Evolutionary conservation across 2,329 filamentous ascomycete species (phyloP).

Genomic region (Diaporthe sp.): DNA sequence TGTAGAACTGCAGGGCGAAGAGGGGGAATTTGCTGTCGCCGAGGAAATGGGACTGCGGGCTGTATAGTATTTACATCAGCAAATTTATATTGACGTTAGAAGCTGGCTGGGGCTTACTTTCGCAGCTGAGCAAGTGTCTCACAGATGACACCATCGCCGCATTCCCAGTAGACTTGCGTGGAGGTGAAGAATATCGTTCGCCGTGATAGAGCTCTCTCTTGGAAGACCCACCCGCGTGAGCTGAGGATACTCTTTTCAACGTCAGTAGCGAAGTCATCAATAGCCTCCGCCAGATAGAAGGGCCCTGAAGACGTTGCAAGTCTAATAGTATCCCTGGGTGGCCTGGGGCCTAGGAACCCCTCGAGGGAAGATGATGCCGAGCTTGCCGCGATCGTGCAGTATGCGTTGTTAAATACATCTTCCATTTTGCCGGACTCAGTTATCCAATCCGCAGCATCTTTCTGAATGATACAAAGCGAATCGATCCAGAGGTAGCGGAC

Average conservation of each 20-base stretch:
- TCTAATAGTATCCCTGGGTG: slow-evolving; percentile 25
- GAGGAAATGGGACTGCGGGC: neutral
- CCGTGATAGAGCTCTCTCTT: slow-evolving; percentile 53
- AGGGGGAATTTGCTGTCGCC: neutral
- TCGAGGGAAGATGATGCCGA: slow-evolving; percentile 35
- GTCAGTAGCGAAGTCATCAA: slow-evolving; percentile 51
- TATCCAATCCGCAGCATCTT: slow-evolving; percentile 43
- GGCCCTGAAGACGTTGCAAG: slow-evolving; percentile 20
- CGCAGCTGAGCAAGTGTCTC: slow-evolving; percentile 51
- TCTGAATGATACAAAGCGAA: slow-evolving; percentile 47
- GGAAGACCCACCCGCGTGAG: slow-evolving; percentile 55
- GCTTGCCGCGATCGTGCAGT: slow-evolving; percentile 48
- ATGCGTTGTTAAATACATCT: slow-evolving; percentile 46
- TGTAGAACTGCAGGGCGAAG: neutral
- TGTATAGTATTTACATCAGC: neutral
- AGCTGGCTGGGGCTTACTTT: slow-evolving; percentile 48
- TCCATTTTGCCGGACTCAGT: slow-evolving; percentile 46
- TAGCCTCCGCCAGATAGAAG: slow-evolving; percentile 48
- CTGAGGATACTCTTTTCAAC: slow-evolving; percentile 51
- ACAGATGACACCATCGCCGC: slow-evolving; percentile 52
- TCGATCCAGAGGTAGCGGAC: slow-evolving; percentile 47
- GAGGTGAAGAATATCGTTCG: slow-evolving; percentile 55
- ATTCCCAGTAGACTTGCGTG: slow-evolving; percentile 55
- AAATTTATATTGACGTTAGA: neutral
- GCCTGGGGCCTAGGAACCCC: slow-evolving; percentile 44